A percentile compares a stretch with the other conserved stretches of the same genome.
Evolutionary conservation across 768 basidiomycete species (phyloP).

Genomic region (Pulveroboletus sp.): DNA sequence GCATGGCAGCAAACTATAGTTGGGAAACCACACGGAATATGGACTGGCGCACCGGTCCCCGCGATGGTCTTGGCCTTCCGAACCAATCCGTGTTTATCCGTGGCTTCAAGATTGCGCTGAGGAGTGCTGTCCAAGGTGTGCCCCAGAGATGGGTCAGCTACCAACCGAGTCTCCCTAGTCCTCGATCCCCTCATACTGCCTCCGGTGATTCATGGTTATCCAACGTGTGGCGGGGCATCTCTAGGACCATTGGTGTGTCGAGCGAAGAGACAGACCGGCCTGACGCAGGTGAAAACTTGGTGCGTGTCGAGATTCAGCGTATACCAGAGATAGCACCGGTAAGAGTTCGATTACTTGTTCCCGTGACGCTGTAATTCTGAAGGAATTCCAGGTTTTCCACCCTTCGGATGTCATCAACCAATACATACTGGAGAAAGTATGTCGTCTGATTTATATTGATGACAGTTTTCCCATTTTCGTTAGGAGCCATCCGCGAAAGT

Average conservation of each 20-base stretch:
- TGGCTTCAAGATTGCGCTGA: conserved; percentile 30
- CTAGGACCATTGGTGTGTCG: conserved; percentile 11
- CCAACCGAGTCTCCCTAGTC: not conserved
- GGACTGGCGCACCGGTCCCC: conserved; percentile 19
- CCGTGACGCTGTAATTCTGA: not conserved
- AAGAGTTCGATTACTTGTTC: not conserved
- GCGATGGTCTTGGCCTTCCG: conserved; percentile 1
- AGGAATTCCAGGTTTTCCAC: conserved; percentile 18
- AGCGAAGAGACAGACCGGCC: not conserved
- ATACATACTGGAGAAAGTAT: conserved; percentile 21
- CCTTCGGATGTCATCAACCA: conserved; percentile 23
- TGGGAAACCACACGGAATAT: conserved; percentile 21
- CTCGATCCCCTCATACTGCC: not conserved
- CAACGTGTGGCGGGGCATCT: conserved; percentile 17
- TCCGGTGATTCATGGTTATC: conserved; percentile 18
- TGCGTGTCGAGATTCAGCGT: conserved; percentile 12
- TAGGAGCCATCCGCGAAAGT: conserved; percentile 23
- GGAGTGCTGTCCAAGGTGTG: conserved; percentile 11
- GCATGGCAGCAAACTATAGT: conserved; percentile 6
- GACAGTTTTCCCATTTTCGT: not conserved
- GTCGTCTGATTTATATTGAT: not conserved
- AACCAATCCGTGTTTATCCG: conserved; percentile 32
- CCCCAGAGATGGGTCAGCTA: conserved; percentile 18
- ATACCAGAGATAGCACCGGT: conserved; percentile 21
- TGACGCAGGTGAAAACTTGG: not conserved